Conservation (phyloP, 1,139 yeast species). For the Nadsonia starkeyi-henricii region DNA sequence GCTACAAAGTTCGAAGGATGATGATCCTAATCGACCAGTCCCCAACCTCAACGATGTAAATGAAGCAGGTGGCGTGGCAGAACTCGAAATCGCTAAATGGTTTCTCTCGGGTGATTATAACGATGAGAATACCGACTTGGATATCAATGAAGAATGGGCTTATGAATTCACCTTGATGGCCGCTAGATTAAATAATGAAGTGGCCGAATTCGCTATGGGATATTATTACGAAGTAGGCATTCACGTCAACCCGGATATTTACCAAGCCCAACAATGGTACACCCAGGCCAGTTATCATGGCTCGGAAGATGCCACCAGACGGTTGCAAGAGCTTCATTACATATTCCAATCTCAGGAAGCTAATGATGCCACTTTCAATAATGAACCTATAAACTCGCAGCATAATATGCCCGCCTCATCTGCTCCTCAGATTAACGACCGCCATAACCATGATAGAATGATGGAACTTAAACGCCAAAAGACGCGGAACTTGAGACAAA, state of each 20-base stretch:
- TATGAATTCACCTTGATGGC: conserved; percentile 24
- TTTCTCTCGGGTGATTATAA: conserved; percentile 12
- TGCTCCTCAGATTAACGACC: neutral
- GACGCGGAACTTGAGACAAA: neutral
- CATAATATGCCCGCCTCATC: no score
- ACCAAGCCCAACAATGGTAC: conserved; percentile 21
- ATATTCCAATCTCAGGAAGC: neutral
- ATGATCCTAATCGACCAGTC: neutral
- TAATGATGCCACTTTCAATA: neutral
- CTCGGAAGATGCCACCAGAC: conserved; percentile 21
- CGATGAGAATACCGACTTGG: conserved; percentile 15
- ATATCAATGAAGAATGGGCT: conserved; percentile 25
- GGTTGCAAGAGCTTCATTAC: conserved; percentile 15
- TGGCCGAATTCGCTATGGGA: conserved; percentile 28
- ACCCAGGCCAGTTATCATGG: conserved; percentile 18
- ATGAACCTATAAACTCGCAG: no score
- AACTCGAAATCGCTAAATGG: conserved; percentile 29
- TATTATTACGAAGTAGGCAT: conserved; percentile 29
- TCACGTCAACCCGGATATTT: conserved; percentile 15
- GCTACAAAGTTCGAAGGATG: neutral
- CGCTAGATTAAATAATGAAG: conserved; percentile 20
- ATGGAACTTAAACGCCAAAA: neutral
- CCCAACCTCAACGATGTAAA: conserved; percentile 6
- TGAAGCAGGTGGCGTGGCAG: conserved; percentile 21
- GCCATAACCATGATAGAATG: neutral